A percentile compares a stretch with the other conserved stretches of the same genome.
Conservation (phyloP, 2,329 filamentous ascomycete genomes). For the Microsporum canis region DNA sequence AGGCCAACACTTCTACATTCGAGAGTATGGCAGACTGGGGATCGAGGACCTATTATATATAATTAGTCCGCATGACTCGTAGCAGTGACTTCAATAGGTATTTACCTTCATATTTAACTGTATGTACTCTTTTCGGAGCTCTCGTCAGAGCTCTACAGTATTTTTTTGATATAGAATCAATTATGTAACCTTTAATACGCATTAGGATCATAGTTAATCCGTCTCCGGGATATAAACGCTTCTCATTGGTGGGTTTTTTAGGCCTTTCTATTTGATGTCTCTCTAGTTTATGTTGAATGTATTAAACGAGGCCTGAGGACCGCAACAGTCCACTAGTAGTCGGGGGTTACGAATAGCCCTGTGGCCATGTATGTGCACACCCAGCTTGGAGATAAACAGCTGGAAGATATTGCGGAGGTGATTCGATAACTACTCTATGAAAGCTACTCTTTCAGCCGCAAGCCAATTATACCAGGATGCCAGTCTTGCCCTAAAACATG, state of each 20-base stretch:
- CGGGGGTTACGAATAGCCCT: too few relatives aligned
- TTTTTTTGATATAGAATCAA: background rate
- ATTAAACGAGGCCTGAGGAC: too few relatives aligned
- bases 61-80: background rate
- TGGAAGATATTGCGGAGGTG: too few relatives aligned
- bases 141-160: background rate
- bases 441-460: too few relatives aligned
- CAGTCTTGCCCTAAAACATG: too few relatives aligned
- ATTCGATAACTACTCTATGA: too few relatives aligned
- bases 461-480: too few relatives aligned
- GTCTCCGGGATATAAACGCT: background rate
- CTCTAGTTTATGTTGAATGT: too few relatives aligned
- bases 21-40: conserved; percentile 35
- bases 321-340: too few relatives aligned
- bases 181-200: background rate
- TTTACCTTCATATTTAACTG: background rate
- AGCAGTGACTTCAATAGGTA: background rate
- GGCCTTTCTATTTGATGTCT: background rate
- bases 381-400: too few relatives aligned
- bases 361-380: too few relatives aligned
- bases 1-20: conserved; percentile 35
- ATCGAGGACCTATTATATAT: conserved; percentile 32
- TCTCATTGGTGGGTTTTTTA: background rate
- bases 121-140: background rate
- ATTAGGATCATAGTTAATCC: background rate